A percentile compares a stretch with the other conserved stretches of the same genome.
phyloP scores from a whole-genome alignment of 768 basidiomycete species.

The Suillus luteus region DNA sequence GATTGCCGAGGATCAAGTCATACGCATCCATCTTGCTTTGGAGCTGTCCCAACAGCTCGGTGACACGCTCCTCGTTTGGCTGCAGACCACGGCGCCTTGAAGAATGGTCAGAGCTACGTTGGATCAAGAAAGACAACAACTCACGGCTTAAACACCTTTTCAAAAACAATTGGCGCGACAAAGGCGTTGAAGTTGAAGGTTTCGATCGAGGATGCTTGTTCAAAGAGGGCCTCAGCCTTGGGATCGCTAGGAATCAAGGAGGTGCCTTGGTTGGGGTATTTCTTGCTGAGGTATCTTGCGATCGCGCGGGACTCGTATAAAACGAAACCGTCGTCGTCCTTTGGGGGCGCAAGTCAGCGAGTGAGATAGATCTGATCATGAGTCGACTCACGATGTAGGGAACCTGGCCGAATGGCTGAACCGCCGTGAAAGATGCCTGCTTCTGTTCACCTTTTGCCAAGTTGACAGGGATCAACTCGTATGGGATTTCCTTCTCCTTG shows the following conservation, averaged over 20 bases:
- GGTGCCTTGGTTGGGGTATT: conserved; percentile 54
- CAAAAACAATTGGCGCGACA: conserved; percentile 40
- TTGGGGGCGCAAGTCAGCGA: background rate
- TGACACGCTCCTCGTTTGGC: conserved; percentile 25
- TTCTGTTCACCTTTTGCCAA: conserved; percentile 49
- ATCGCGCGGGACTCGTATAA: conserved; percentile 68
- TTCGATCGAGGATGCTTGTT: conserved; percentile 48
- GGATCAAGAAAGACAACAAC: conserved; percentile 17
- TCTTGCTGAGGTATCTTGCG: conserved; percentile 55
- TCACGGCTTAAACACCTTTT: conserved; percentile 57
- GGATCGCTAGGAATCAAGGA: conserved; percentile 49
- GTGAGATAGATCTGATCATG: background rate
- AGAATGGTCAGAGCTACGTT: conserved; percentile 9
- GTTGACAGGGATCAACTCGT: conserved; percentile 49
- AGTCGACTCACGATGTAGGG: conserved; percentile 41
- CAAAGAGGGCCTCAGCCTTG: conserved; percentile 34
- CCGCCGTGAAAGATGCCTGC: conserved; percentile 38
- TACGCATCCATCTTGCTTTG: conserved; percentile 49
- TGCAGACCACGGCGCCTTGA: conserved; percentile 21
- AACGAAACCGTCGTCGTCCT: conserved; percentile 65
- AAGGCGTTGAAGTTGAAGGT: conserved; percentile 48
- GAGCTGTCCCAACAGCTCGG: conserved; percentile 21
- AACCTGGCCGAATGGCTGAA: conserved; percentile 62
- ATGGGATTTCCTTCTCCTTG: conserved; percentile 59
- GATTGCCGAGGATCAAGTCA: conserved; percentile 53